phyloP scores from a whole-genome alignment of 768 basidiomycete genomes.

The Sistotremastrum niveocremeum region DNA sequence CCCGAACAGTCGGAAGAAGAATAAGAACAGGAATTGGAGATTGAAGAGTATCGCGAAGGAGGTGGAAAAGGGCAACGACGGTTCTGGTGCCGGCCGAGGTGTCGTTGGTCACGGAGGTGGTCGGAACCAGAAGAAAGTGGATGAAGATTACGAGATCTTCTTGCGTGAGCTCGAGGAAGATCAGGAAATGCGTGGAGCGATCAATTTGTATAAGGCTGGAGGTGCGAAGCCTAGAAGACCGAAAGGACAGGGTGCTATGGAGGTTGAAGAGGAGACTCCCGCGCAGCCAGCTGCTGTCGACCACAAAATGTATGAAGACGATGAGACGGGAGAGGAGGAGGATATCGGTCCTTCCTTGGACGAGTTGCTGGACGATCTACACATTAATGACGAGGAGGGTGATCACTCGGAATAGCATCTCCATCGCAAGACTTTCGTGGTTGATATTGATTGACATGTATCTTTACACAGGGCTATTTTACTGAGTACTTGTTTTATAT shows the following conservation, averaged over 20 bases:
- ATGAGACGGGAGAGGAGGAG: constrained; percentile 15
- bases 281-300: constrained; percentile 19
- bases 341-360: constrained; percentile 53
- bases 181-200: constrained; percentile 71
- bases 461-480: no score
- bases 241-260: constrained; percentile 44
- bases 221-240: constrained; percentile 28
- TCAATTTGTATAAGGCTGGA: constrained; percentile 74
- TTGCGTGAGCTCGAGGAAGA: constrained; percentile 91
- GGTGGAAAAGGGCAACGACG: constrained; percentile 72
- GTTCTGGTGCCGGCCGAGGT: constrained; percentile 46
- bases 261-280: constrained; percentile 37
- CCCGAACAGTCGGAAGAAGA: constrained; percentile 88
- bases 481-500: no score
- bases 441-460: no score
- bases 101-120: constrained; percentile 88
- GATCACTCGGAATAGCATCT: no score
- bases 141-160: constrained; percentile 95
- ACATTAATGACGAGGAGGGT: no score
- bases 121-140: constrained; percentile 82
- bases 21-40: constrained; percentile 71
- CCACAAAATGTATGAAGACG: constrained; percentile 12
- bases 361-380: constrained; percentile 64
- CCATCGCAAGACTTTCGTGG: no score
- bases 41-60: constrained; percentile 89